These are phyloP conservation scores for Biancaea sappan DNA, from an alignment of 306 rosid species.

Conservation along the genomic window DNA sequence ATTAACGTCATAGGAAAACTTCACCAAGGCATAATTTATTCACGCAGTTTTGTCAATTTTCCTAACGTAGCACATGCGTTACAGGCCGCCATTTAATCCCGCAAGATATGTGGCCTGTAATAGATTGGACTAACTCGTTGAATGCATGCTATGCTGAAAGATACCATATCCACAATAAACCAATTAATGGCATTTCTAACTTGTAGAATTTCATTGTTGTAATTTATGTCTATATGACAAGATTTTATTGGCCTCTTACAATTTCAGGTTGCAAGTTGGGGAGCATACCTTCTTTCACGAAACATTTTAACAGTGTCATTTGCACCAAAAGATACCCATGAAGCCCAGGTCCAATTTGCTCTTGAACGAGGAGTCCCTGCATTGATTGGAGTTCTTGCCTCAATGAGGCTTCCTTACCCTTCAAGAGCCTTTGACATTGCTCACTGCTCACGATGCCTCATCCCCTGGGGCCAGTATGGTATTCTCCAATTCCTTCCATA, in stretches of 20 bases:
- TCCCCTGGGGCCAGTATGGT: conserved; percentile 91
- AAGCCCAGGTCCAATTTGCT: conserved; percentile 97
- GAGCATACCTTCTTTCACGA: conserved; percentile 85
- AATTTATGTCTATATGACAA: neutral
- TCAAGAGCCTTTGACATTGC: conserved; percentile 96
- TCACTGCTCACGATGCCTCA: conserved; percentile 98
- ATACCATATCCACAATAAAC: neutral
- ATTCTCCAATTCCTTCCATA: neutral
- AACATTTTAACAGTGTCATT: conserved; percentile 83
- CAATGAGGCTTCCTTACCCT: conserved; percentile 94
- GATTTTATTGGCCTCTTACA: neutral
- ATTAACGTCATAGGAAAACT: neutral
- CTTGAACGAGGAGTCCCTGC: conserved; percentile 98
- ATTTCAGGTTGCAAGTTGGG: conserved; percentile 96
- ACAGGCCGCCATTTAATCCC: too few relatives aligned
- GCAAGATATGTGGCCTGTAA: too few relatives aligned
- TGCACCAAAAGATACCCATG: conserved; percentile 98
- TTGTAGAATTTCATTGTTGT: neutral
- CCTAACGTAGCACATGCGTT: too few relatives aligned
- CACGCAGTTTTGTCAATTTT: too few relatives aligned
- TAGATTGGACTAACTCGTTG: too few relatives aligned
- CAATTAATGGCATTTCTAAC: too few relatives aligned
- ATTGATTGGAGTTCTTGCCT: conserved; percentile 85
- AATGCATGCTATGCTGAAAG: neutral
- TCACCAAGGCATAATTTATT: neutral